A percentile compares a stretch with the other conserved stretches of the same genome.
phyloP scores from a whole-genome alignment of 148 eudicot genomes.

The Amaranthus palmeri region DNA sequence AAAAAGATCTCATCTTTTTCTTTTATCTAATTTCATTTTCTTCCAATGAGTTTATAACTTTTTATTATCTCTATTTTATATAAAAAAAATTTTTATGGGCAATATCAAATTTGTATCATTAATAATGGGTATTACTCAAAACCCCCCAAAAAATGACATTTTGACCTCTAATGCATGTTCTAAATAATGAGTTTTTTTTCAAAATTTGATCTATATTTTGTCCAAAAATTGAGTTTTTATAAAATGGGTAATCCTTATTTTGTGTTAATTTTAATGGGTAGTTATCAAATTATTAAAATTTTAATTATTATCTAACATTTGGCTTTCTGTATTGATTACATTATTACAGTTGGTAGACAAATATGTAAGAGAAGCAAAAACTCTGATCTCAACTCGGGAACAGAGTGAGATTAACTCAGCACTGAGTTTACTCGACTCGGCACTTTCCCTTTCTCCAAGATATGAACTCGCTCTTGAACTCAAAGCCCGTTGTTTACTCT shows the following conservation, averaged over 20 bases:
- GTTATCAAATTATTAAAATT: constrained; percentile 3
- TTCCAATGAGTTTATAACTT: too few relatives aligned
- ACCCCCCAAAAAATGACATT: too few relatives aligned
- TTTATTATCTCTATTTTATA: too few relatives aligned
- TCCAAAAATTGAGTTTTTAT: background rate
- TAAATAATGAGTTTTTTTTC: background rate
- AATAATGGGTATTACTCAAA: too few relatives aligned
- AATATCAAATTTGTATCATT: too few relatives aligned
- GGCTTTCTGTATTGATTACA: too few relatives aligned
- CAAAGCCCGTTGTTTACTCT: constrained; percentile 65
- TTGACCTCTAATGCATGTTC: background rate
- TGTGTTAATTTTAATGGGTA: background rate
- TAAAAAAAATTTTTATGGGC: too few relatives aligned
- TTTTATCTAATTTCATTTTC: too few relatives aligned
- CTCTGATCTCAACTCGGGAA: constrained; percentile 55
- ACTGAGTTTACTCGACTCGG: constrained; percentile 59
- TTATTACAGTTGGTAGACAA: constrained; percentile 67
- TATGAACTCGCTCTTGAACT: constrained; percentile 63
- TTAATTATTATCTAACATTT: background rate
- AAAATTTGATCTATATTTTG: too few relatives aligned
- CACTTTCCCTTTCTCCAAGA: constrained; percentile 59
- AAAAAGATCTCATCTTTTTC: too few relatives aligned
- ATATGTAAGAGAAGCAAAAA: constrained; percentile 65
- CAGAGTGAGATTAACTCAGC: constrained; percentile 57
- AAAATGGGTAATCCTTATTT: constrained; percentile 5